Base-by-base conservation (phyloP, 305 asterid species). In the Fraxinus xanthoxyloides region DNA sequence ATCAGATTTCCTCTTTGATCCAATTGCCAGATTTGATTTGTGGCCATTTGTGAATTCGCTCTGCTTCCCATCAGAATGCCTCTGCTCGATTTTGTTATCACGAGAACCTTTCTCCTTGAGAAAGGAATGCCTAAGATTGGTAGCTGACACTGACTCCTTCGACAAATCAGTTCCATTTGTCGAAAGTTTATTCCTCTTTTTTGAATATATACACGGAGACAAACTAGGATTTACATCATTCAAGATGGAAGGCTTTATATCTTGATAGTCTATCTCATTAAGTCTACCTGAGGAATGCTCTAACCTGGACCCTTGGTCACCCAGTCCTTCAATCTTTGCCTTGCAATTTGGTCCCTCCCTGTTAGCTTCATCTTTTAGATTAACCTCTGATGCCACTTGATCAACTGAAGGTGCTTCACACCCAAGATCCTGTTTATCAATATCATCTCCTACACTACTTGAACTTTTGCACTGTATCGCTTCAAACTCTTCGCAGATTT, bases 401-500 rank as follows among this genome's bases (percentile, higher is more conserved):
- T 86, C 93, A 78, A 79, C 88, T 73, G 89, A 82, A 80, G 80
- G 87, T 23, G 86, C 56, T 79, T 86, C 92, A 26, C 90, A 85
- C 67, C 87, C 93, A 83, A 85, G 80, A 87, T 88, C 88, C 79
- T 77, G 83, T 77, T 88, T 85, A 79, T 87, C 86, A 51, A 81
- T 82, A 76, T 92, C 91, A 82, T 87, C 92, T 82, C 89, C 87
- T 63, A 81, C 76, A 79, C 87, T 82, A 81, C 88, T 86, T 77
- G 88, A 80, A 54, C 82, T 86, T 83, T 89, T 87, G 79, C 70
- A 75, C 86, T 92, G 97, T 70, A 90, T 85, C 81, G 69, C 85
- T 40, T 94, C 98, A 77, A 90, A 95, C 84, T 90, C 97, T 84
- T 87, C 97, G 83, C 93, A 92, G 69, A 95, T 95, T 89, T 92